Conservation (phyloP, 108 stramenopile genomes). For the Bacterosira constricta region DNA sequence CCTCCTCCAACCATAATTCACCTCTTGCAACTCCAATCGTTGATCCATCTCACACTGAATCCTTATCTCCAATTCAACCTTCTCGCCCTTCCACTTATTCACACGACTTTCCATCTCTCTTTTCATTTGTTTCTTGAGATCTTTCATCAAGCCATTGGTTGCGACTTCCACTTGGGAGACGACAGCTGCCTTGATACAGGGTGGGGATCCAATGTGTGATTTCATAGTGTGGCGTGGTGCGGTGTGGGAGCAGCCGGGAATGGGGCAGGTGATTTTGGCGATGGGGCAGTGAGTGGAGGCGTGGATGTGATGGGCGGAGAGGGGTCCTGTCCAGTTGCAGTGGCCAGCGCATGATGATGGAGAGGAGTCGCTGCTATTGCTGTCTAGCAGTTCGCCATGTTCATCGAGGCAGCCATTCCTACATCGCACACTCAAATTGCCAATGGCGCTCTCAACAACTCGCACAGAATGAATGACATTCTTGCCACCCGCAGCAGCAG, state of each 20-base stretch:
- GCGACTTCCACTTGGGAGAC: background rate
- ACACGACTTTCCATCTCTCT: background rate
- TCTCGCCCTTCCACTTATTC: background rate
- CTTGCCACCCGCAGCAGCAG: background rate
- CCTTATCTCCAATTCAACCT: background rate
- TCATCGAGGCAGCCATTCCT: slow-evolving; percentile 2
- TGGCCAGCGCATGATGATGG: too few species aligned
- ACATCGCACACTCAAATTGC: slow-evolving; percentile 5
- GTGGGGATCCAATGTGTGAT: slow-evolving; percentile 4
- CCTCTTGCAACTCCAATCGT: background rate
- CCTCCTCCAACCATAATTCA: background rate
- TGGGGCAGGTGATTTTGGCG: slow-evolving; percentile 10
- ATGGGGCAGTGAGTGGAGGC: slow-evolving; percentile 3
- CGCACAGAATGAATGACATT: slow-evolving; percentile 9
- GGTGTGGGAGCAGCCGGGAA: slow-evolving; percentile 5
- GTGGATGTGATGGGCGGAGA: slow-evolving; percentile 8
- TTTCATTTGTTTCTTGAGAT: background rate
- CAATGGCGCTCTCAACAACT: slow-evolving; percentile 16
- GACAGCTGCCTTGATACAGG: slow-evolving; percentile 14
- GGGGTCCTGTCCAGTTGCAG: slow-evolving; percentile 15
- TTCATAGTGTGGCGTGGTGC: slow-evolving; percentile 5
- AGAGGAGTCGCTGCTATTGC: background rate
- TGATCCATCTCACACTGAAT: background rate
- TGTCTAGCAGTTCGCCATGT: background rate
- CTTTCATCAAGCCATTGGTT: background rate